These are phyloP conservation scores for Candida oleophila DNA, from an alignment of 805 yeast genomes.

Conservation along the genomic window DNA sequence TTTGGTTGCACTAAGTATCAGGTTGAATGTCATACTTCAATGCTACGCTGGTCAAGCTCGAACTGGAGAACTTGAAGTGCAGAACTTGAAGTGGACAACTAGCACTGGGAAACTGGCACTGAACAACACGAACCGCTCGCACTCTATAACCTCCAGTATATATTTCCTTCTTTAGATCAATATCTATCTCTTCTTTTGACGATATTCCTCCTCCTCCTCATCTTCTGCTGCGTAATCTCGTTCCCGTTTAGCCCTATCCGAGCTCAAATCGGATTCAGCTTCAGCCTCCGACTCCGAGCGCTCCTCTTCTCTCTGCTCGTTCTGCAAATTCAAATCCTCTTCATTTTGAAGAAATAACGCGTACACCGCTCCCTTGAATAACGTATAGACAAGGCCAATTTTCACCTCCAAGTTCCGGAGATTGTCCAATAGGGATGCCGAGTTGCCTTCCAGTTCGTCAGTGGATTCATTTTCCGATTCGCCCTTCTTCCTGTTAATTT, in stretches of 20 bases:
- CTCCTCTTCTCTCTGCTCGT: constrained; percentile 2
- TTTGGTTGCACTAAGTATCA: too few species aligned
- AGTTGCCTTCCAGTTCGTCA: constrained; percentile 15
- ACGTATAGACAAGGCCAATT: constrained; percentile 61
- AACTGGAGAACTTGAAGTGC: too few species aligned
- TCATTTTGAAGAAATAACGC: constrained; percentile 57
- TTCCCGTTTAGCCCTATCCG: background rate
- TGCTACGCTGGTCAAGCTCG: too few species aligned
- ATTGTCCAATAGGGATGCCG: constrained; percentile 41
- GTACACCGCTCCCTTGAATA: constrained; percentile 70
- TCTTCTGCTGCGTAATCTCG: constrained; percentile 7
- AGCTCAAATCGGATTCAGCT: background rate
- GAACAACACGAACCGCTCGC: too few species aligned
- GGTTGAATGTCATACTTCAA: too few species aligned
- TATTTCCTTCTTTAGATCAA: background rate
- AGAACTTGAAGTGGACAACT: too few species aligned
- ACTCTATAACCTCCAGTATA: background rate
- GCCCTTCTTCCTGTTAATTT: background rate
- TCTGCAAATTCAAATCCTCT: constrained; percentile 12
- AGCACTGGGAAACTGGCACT: too few species aligned
- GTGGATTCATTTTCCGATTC: background rate
- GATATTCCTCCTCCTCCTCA: constrained; percentile 3
- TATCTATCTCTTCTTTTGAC: background rate
- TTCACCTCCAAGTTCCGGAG: constrained; percentile 62
- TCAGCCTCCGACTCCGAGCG: background rate